These are phyloP conservation scores for Vanrija sp. DNA, from an alignment of 1,284 basidiomycete genomes.

Conservation along the genomic window DNA sequence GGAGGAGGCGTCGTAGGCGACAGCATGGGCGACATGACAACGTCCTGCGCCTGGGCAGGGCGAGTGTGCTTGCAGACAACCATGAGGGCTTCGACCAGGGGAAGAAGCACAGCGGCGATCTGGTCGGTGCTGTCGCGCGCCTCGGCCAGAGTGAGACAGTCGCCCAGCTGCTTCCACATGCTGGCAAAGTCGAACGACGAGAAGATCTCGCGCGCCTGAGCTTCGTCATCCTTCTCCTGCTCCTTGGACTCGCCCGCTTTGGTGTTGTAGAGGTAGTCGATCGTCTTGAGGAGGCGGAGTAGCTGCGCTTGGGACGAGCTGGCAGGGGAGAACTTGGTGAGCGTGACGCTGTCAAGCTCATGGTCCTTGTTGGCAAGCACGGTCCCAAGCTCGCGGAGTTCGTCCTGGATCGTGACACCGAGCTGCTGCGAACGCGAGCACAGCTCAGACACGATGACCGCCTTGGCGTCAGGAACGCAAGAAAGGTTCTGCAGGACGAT, in stretches of 20 bases:
- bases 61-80: conserved; percentile 85
- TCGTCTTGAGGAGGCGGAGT: conserved; percentile 85
- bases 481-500: conserved; percentile 85
- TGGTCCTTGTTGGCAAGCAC: conserved; percentile 60
- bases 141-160: conserved; percentile 77
- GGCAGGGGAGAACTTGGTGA: conserved; percentile 83
- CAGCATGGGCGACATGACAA: conserved; percentile 53
- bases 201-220: conserved; percentile 72
- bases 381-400: conserved; percentile 69
- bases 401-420: conserved; percentile 65
- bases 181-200: conserved; percentile 79
- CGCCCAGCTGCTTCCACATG: conserved; percentile 79
- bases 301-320: conserved; percentile 91
- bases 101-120: conserved; percentile 82
- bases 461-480: conserved; percentile 76
- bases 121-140: conserved; percentile 75
- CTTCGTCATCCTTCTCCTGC: conserved; percentile 65
- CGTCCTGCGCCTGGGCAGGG: neutral
- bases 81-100: conserved; percentile 92
- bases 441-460: conserved; percentile 81
- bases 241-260: conserved; percentile 46
- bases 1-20: conserved; percentile 57
- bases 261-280: conserved; percentile 88
- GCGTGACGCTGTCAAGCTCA: conserved; percentile 56
- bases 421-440: conserved; percentile 78